These are phyloP conservation scores for Blyttiomyces sp. DNA, from an alignment of 371 early-diverging fungal genomes.

Conservation along the genomic window DNA sequence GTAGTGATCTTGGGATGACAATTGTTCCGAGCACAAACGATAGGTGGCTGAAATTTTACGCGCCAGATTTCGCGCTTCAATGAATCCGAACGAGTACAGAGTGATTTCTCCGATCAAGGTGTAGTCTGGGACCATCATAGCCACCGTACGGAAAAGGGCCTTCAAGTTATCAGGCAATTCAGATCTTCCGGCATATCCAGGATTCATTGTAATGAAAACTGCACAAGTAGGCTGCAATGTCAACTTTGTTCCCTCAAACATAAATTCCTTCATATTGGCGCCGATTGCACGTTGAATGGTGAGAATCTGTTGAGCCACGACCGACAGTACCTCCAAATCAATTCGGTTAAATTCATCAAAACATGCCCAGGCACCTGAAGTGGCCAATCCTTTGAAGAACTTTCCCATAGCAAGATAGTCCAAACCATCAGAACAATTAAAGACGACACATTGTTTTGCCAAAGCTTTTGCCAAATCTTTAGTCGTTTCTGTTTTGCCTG, in stretches of 20 bases:
- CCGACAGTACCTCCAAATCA: conserved; percentile 54
- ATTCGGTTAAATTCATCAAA: conserved; percentile 70
- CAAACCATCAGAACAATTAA: conserved; percentile 61
- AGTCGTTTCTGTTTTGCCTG: conserved; percentile 64
- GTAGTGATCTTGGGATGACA: conserved; percentile 54
- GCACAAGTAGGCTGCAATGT: conserved; percentile 46
- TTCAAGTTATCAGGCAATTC: conserved; percentile 61
- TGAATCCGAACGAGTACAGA: conserved; percentile 56
- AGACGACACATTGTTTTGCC: conserved; percentile 63
- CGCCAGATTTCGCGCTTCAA: conserved; percentile 51
- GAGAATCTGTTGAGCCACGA: conserved; percentile 56
- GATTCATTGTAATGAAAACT: conserved; percentile 68
- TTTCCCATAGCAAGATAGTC: conserved; percentile 57
- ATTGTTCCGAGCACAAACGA: conserved; percentile 53
- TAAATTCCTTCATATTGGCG: conserved; percentile 41
- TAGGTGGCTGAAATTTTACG: conserved; percentile 54
- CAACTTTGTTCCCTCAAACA: conserved; percentile 52
- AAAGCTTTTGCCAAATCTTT: conserved; percentile 61
- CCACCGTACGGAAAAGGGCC: conserved; percentile 57
- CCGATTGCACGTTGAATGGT: conserved; percentile 56
- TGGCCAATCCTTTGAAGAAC: conserved; percentile 56
- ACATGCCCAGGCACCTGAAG: conserved; percentile 57
- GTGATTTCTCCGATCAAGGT: conserved; percentile 55
- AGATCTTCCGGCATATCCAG: conserved; percentile 62
- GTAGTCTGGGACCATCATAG: conserved; percentile 62